Conservation (phyloP, 192 early-diverging fungal species). For the Geranomyces variabilis region DNA sequence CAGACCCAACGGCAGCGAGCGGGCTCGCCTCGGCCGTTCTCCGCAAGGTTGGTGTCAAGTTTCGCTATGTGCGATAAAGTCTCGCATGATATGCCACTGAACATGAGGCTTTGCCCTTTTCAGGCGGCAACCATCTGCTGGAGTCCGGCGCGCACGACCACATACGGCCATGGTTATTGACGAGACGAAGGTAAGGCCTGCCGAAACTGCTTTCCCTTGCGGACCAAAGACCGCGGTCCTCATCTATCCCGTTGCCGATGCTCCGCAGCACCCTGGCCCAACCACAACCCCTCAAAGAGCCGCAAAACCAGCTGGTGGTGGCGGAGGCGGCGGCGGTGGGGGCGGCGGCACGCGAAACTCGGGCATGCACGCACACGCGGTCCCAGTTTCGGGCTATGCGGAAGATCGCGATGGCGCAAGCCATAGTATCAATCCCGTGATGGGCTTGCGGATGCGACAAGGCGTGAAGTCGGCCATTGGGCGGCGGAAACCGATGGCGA, state of each 20-base stretch:
- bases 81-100: not conserved
- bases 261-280: not conserved
- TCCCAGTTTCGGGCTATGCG: not conserved
- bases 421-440: slow-evolving; percentile 15
- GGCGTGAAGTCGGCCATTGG: slow-evolving; percentile 33
- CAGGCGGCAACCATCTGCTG: slow-evolving; percentile 32
- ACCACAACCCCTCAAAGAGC: not conserved
- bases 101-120: too few relatives aligned
- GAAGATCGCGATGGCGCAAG: slow-evolving; percentile 2
- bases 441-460: slow-evolving; percentile 24
- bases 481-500: slow-evolving; percentile 15
- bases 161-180: slow-evolving; percentile 30
- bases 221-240: too few relatives aligned
- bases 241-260: too few relatives aligned
- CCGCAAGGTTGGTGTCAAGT: slow-evolving; percentile 29
- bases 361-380: not conserved
- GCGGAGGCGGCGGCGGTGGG: not conserved
- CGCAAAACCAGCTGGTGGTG: not conserved
- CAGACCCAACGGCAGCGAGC: slow-evolving; percentile 11
- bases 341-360: too few relatives aligned
- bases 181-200: slow-evolving; percentile 19
- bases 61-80: not conserved
- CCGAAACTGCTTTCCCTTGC: too few relatives aligned
- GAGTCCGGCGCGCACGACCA: slow-evolving; percentile 22
- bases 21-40: slow-evolving; percentile 30